Evolutionary conservation across 805 yeast species (phyloP).

Genomic region (Nakazawaea ambrosiae): DNA sequence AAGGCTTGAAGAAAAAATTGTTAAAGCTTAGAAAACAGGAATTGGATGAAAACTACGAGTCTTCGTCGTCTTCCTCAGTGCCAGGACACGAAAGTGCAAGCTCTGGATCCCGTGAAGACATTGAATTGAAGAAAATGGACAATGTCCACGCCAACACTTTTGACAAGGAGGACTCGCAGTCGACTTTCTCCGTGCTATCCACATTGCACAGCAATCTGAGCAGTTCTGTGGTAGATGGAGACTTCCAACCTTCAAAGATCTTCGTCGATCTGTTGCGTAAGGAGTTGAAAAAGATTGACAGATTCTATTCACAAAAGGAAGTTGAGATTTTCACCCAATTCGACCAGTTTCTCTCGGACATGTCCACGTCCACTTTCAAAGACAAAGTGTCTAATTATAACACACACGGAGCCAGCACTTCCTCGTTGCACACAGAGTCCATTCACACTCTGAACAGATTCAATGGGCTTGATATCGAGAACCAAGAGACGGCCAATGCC

Average conservation of each 20-base stretch:
- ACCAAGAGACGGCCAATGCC: constrained; percentile 8
- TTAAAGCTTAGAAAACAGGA: neutral
- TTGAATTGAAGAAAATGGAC: constrained; percentile 4
- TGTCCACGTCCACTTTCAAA: constrained; percentile 28
- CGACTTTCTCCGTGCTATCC: constrained; percentile 2
- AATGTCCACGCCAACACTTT: constrained; percentile 14
- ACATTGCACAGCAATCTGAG: neutral
- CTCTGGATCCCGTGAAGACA: neutral
- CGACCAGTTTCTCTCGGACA: constrained; percentile 39
- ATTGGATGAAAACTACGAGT: constrained; percentile 1
- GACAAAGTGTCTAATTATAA: constrained; percentile 17
- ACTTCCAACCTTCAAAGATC: constrained; percentile 30
- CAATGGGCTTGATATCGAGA: constrained; percentile 13
- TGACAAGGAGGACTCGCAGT: constrained; percentile 14
- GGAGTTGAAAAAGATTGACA: constrained; percentile 48
- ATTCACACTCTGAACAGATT: constrained; percentile 10
- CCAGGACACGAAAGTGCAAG: neutral
- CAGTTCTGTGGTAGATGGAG: constrained; percentile 3
- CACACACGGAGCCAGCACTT: constrained; percentile 17
- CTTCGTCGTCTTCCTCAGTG: neutral
- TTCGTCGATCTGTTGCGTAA: constrained; percentile 38
- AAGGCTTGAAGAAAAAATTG: neutral
- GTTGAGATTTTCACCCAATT: constrained; percentile 36
- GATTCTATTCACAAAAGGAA: constrained; percentile 42
- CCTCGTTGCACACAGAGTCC: constrained; percentile 16